Evolutionary conservation across 192 early-diverging fungal genomes (phyloP), one percentile per base, ranked within the genome.

Genomic region (Coemansia sp.): DNA sequence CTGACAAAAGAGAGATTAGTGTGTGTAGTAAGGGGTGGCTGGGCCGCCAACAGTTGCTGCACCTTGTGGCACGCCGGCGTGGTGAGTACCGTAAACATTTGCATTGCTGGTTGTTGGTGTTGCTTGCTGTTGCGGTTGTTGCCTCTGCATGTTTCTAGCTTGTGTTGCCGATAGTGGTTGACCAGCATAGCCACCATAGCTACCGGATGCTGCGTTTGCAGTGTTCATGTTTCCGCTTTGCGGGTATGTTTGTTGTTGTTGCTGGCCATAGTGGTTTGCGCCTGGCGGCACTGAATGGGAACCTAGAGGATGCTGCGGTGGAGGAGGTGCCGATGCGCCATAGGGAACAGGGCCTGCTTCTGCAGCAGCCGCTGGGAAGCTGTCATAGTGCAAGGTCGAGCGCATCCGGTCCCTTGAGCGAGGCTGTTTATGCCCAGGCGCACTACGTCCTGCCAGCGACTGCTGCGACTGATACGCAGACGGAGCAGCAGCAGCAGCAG

Each of bases 331-430:
- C 1, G 53, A 20, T 18, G 44, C 38, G 5, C 53, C 47, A 40
- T 47, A 15, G 30, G 31, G 43, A n/a, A 56, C 31, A 19, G 19
- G 23, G 31, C 46, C 58, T 48, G 65, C 51, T 44, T 67, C 44
- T 16, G 48, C 7, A 8, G 38, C 50, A 37, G 56, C n/a, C 19
- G 59, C 40, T n/a, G 73, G 21, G 39, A 70, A 56, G 51, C 18
- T 55, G 52, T 70, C 67, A 39, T 76, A 59, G 46, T 76, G 67
- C 50, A 76, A 61, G 2, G 73, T 76, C 18, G 73, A 76, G 35
- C 73, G 73, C 73, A 76, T 69, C 7, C 73, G 73, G 46, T 76
- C 73, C 43, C 73, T 43, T 21, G 73, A 76, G 31, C 73, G 57
- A 19, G 73, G 73, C 49, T 69, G 73, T 59, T 76, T 76, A 46